A percentile compares a stretch with the other conserved stretches of the same genome.
These are phyloP conservation scores for Cladochytrium replicatum DNA, from an alignment of 192 early-diverging fungal species.

Conservation along the genomic window DNA sequence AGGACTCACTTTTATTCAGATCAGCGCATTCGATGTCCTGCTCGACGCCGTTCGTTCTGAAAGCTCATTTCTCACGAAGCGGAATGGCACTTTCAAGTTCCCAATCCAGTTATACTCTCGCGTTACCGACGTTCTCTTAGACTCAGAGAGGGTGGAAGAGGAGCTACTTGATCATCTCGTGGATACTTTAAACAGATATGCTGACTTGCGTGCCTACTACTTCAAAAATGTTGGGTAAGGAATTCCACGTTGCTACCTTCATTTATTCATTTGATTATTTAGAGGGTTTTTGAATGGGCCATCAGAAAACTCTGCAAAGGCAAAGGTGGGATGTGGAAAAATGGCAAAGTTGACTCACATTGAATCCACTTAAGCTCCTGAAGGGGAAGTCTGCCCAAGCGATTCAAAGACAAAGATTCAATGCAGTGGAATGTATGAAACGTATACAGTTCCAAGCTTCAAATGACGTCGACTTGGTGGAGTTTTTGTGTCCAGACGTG, in stretches of 20 bases:
- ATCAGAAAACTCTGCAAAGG: not conserved
- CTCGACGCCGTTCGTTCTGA: slow-evolving; percentile 61
- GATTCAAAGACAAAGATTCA: not conserved
- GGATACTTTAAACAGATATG: slow-evolving; percentile 67
- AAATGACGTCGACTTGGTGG: not conserved
- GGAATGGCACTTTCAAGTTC: slow-evolving; percentile 46
- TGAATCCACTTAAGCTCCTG: not conserved
- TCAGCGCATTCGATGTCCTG: slow-evolving; percentile 62
- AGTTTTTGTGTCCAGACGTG: no score
- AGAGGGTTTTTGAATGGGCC: not conserved
- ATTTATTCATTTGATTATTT: not conserved
- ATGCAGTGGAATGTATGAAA: slow-evolving; percentile 4
- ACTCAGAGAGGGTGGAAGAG: slow-evolving; percentile 21
- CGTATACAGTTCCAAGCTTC: not conserved
- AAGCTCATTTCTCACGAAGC: slow-evolving; percentile 26
- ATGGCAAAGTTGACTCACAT: not conserved
- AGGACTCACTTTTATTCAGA: slow-evolving; percentile 12
- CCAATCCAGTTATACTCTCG: slow-evolving; percentile 54
- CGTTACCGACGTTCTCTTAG: slow-evolving; percentile 46
- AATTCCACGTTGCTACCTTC: not conserved
- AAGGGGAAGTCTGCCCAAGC: slow-evolving; percentile 9
- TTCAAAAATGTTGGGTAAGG: slow-evolving; percentile 49
- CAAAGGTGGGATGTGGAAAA: not conserved
- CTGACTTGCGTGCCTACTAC: slow-evolving; percentile 81
- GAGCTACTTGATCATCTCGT: slow-evolving; percentile 48